Base-by-base conservation (phyloP, 352 stramenopile genomes). In the Phytopythium chamaehyphon region DNA sequence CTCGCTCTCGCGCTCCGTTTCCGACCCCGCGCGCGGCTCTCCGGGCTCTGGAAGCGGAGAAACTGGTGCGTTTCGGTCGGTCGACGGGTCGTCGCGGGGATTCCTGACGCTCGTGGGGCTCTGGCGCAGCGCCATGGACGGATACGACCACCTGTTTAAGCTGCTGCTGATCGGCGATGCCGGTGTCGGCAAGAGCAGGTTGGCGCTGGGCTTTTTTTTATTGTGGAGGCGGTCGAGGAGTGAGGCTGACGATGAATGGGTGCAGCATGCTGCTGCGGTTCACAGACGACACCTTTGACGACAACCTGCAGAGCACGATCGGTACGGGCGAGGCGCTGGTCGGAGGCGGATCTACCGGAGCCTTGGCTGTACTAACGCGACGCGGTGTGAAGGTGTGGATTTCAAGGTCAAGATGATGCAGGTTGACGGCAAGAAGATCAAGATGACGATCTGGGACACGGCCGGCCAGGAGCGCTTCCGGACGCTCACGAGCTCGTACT, bases 391-490 rank as follows among this genome's bases (percentile, higher is more conserved):
- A 88, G 86, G 86, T 52, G 89, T 97, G 40, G 96, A 98, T 56
- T 98, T 98, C 66, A 98, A 99, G 76, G 95, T 98, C 26, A 98
- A 99, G 69, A 96, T 98, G 75, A 88, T 98, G 65, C 88, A 98
- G 50, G 79, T 98, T 49, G 88, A 96, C 55, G 82, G 83, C 48
- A 98, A 98, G 70, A 88, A 88, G 54, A 96, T 99, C 61, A 99
- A 99, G 76, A 90, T 98, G 62, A 98, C 94, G 26, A 98, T 99
- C 62, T 99, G 96, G 96, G 96, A 99, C 79, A 99, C 96, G 6
- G 96, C 96, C 8, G 96, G 96, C 15, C 96, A 99, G 73, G 96
- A 99, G 68, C 90, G 96, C 38, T 99, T 99, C 69, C 89, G 96
- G 46, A 99, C 96, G 19, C 74, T 99, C 37, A 99, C 96, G 36